Percentiles rank a stretch among this genome's conserved stretches.
Conservation (phyloP, 768 basidiomycete species). For the Auriculariales sp. region DNA sequence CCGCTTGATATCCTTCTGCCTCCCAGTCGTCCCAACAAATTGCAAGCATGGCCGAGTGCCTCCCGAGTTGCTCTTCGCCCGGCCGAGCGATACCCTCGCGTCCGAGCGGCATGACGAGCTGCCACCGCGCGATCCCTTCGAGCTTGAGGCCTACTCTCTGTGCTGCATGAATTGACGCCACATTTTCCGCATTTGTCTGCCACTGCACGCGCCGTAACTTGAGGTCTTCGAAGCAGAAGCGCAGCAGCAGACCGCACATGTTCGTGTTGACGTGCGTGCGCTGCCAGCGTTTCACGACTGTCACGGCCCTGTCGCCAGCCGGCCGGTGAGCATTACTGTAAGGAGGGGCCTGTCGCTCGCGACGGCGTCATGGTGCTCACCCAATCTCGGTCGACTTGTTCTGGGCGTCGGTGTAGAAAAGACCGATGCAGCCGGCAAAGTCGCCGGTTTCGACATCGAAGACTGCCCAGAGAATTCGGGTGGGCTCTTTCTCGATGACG, state of each 20-base stretch:
- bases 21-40: constrained; percentile 55
- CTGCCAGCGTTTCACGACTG: constrained; percentile 43
- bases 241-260: constrained; percentile 25
- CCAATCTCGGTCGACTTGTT: constrained; percentile 41
- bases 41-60: constrained; percentile 34
- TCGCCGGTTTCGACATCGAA: constrained; percentile 30
- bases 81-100: constrained; percentile 18
- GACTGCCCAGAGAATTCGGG: constrained; percentile 30
- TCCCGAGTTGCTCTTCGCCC: constrained; percentile 13
- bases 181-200: constrained; percentile 37
- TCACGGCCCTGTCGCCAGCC: too few species aligned
- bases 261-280: constrained; percentile 47
- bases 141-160: constrained; percentile 42
- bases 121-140: constrained; percentile 43
- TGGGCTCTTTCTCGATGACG: constrained; percentile 20
- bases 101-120: constrained; percentile 27
- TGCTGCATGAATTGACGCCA: constrained; percentile 32
- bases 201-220: constrained; percentile 50
- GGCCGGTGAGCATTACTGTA: too few species aligned
- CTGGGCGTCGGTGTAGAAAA: constrained; percentile 27
- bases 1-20: not conserved
- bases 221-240: constrained; percentile 25
- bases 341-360: too few species aligned
- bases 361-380: too few species aligned
- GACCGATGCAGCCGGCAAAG: constrained; percentile 40